Conservation (phyloP, 2,329 filamentous ascomycete species). For the Claviceps sp. region DNA sequence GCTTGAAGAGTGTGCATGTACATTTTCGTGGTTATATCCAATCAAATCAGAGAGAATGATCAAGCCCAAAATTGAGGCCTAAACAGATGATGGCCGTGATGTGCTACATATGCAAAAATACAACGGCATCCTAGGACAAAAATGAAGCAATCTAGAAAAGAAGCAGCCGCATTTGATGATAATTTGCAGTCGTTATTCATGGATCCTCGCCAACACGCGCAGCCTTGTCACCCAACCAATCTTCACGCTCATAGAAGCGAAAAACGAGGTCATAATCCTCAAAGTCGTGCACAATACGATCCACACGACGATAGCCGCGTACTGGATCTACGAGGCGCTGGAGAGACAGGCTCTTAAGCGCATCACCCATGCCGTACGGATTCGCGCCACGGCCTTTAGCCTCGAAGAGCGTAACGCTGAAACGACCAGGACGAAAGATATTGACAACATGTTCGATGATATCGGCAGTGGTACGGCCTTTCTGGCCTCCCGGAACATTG, state of each 20-base stretch:
- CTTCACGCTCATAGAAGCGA: slow-evolving; percentile 86
- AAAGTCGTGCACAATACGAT: slow-evolving; percentile 92
- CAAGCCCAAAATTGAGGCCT: too few species aligned
- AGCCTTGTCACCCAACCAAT: slow-evolving; percentile 45
- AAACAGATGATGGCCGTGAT: too few species aligned
- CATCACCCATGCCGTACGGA: slow-evolving; percentile 26
- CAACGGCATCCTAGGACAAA: neutral
- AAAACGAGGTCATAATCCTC: slow-evolving; percentile 97
- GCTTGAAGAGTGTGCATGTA: too few species aligned
- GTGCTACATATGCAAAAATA: too few species aligned
- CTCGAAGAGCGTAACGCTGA: slow-evolving; percentile 94
- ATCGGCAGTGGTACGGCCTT: slow-evolving; percentile 75
- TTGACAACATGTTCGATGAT: slow-evolving; percentile 86
- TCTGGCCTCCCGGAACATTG: slow-evolving; percentile 83
- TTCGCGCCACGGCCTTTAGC: slow-evolving; percentile 50
- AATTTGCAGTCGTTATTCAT: neutral
- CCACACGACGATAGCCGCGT: slow-evolving; percentile 73
- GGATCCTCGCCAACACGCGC: slow-evolving; percentile 40
- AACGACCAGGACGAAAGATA: slow-evolving; percentile 96
- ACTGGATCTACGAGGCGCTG: slow-evolving; percentile 60
- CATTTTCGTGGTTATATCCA: too few species aligned
- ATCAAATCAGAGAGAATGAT: too few species aligned
- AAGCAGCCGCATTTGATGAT: slow-evolving; percentile 13
- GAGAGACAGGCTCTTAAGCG: slow-evolving; percentile 21
- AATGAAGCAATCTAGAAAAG: neutral